Base-by-base conservation (phyloP, 768 basidiomycete species). In the Lactarius evosmus region DNA sequence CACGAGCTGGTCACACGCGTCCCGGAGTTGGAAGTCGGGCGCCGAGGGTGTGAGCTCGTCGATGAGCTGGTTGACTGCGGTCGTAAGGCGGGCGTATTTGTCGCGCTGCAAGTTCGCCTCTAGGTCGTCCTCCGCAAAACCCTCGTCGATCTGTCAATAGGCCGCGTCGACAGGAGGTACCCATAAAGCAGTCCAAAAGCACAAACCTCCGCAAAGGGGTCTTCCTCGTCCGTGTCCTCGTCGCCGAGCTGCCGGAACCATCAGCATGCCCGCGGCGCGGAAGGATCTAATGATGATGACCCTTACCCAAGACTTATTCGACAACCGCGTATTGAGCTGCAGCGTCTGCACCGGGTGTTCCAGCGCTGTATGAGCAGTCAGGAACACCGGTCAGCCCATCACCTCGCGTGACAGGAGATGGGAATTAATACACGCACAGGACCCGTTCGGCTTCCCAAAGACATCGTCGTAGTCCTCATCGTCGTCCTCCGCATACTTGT, bases 381-480 rank as follows among this genome's bases (percentile, higher is more conserved):
- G 14, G 25, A 6, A 6, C 30, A 9, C 6, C 34, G 9, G 50
- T 67, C 34, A 66, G 57, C 40, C 41, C 22, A 66, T 36, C 61
- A 51, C 49, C 25, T 51, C 32, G 63, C 33, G 62, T 38, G 32
- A 58, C 25, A 61, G 36, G 14, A 38, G n/a, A n/a, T n/a, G n/a
- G n/a, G n/a, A n/a, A n/a, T n/a, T n/a, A n/a, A n/a, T n/a, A n/a
- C 17, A 0, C 88, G 74, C 66, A 90, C 91, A 78, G 12, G 82
- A 79, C 29, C 84, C 83, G 66, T 83, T 88, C 22, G 79, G 80
- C 74, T 91, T 92, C 63, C 85, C 93, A 74, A 98, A 96, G 11
- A 98, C 87, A 73, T 97, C 96, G 53, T 96, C 93, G 70, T 97
- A 98, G 72, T 98, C 93, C 70, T 98, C 88, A 4, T 85, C 91